These are phyloP conservation scores for Paraconiothyrium brasiliense DNA, from an alignment of 2,329 filamentous ascomycete genomes.

Conservation along the genomic window DNA sequence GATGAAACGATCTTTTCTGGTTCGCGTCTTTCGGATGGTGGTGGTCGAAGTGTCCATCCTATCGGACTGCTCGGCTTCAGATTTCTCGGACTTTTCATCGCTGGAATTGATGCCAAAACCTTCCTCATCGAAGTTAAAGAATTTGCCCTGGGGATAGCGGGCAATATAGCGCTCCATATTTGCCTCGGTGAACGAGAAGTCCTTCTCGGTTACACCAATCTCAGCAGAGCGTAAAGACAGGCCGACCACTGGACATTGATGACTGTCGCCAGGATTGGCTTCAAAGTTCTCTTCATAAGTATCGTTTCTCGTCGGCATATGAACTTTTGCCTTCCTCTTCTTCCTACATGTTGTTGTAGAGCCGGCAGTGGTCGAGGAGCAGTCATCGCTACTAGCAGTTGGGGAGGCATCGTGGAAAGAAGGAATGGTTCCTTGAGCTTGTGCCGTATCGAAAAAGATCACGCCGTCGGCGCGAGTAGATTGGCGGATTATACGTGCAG, in stretches of 20 bases:
- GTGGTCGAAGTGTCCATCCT: conserved; percentile 19
- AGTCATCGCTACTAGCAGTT: conserved; percentile 35
- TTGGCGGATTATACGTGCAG: conserved; percentile 47
- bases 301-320: conserved; percentile 11
- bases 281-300: conserved; percentile 2
- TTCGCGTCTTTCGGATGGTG: conserved; percentile 22
- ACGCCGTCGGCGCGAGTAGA: conserved; percentile 46
- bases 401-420: conserved; percentile 31
- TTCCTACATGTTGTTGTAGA: conserved; percentile 37
- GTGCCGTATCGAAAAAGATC: conserved; percentile 47
- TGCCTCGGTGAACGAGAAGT: conserved; percentile 43
- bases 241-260: conserved; percentile 37
- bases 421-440: conserved; percentile 38
- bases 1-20: conserved; percentile 41
- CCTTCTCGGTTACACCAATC: conserved; percentile 32
- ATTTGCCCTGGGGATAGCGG: conserved; percentile 45
- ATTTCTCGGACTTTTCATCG: conserved; percentile 42
- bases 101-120: conserved; percentile 43
- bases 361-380: conserved; percentile 41
- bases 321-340: conserved; percentile 20
- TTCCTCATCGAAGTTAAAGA: conserved; percentile 47
- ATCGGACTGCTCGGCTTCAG: conserved; percentile 42
- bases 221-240: conserved; percentile 32
- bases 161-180: conserved; percentile 47
- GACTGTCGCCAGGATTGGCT: conserved; percentile 25